phyloP scores from a whole-genome alignment of 192 early-diverging fungal genomes.

The Rhizophagus sp. region DNA sequence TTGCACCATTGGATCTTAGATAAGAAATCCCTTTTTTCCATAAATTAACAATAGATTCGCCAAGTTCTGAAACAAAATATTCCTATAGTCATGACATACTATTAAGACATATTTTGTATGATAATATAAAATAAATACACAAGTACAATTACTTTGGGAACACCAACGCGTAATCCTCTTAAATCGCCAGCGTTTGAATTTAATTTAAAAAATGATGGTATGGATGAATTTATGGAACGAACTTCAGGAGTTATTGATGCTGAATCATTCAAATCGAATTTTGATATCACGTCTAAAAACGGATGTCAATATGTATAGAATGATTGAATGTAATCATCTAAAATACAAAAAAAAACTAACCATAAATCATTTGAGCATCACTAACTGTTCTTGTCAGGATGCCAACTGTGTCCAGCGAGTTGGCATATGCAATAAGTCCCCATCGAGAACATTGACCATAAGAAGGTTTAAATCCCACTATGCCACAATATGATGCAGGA shows the following conservation, averaged over 20 bases:
- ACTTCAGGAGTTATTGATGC: conserved; percentile 56
- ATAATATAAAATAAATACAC: conserved; percentile 21
- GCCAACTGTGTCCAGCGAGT: conserved; percentile 89
- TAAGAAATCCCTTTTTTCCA: conserved; percentile 62
- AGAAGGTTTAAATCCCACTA: conserved; percentile 91
- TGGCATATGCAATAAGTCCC: conserved; percentile 85
- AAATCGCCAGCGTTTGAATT: conserved; percentile 29
- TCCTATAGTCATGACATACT: conserved; percentile 46
- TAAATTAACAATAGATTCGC: conserved; percentile 45
- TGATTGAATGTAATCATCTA: neutral
- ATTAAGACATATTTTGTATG: conserved; percentile 10
- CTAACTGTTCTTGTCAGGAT: conserved; percentile 63
- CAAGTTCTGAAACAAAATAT: conserved; percentile 79
- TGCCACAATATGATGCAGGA: conserved; percentile 91
- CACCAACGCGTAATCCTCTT: conserved; percentile 60
- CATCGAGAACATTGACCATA: conserved; percentile 85
- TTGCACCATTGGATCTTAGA: conserved; percentile 64
- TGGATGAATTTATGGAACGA: conserved; percentile 33
- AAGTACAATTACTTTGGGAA: conserved; percentile 48
- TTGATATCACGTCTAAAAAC: conserved; percentile 53
- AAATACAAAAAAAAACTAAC: conserved; percentile 38
- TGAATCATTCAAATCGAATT: conserved; percentile 61
- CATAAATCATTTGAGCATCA: conserved; percentile 58
- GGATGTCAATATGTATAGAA: neutral
- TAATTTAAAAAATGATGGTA: conserved; percentile 8